Base-by-base conservation (phyloP, 495 filamentous ascomycete genomes). In the Massariosphaeria phaeospora region DNA sequence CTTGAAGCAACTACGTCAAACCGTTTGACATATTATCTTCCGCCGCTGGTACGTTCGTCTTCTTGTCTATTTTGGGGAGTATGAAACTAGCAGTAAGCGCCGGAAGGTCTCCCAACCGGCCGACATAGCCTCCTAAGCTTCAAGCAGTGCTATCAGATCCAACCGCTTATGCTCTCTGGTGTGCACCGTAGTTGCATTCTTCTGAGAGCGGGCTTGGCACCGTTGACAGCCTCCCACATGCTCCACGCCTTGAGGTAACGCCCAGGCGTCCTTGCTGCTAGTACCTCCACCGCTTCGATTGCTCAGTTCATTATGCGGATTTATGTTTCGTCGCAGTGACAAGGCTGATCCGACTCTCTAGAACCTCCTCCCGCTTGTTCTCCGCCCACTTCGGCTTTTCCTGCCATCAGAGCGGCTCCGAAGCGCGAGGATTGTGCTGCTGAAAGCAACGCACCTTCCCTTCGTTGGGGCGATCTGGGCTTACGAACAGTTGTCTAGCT, bases 341-440 rank as follows among this genome's bases (percentile, higher is more conserved):
- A 66, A 56, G 67, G 66, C 58, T 52, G 67, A 72, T 38, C 69
- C 6, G 44, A 8, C 24, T 31, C 31, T 56, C 39, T 23, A 86
- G 84, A 96, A 96, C 69, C 76, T 97, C 15, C 77, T 96, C 35
- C 85, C 91, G 0, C 78, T 95, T 36, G 78, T 90, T 55, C 84
- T 96, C 61, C 85, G 91, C 31, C 91, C 91, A 1, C 72, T 95
- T 53, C 79, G 91, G 55, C 72, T 95, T 21, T 78, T 91, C 55
- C 62, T 95, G 18, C 75, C 87, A 2, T 79, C 87, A 10, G 82
- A 84, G 55, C 77, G 79, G 38, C 76, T 95, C 34, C 84, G 90
- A 31, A 74, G 74, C 25, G 79, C 79, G 26, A 84, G 89, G 46
- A 95, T 95, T 61, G 62, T 87, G 38, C 74, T 95, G 18, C 79